Base-by-base conservation (phyloP, 2,329 filamentous ascomycete genomes). In the Cytospora leucostoma region DNA sequence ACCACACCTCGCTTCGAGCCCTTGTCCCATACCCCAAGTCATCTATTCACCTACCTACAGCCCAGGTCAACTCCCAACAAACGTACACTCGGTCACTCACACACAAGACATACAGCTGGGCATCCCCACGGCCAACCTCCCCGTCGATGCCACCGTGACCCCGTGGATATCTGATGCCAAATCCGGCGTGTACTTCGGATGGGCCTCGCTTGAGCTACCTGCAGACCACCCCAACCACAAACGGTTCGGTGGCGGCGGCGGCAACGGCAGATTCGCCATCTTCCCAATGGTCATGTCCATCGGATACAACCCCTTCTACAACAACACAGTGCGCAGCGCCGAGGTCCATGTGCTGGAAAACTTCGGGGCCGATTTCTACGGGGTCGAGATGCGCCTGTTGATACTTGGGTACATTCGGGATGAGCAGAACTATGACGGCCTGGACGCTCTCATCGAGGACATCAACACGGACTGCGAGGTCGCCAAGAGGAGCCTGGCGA, bases 231-330 rank as follows among this genome's bases (percentile, higher is more conserved):
- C 83, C 0, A 76, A 83, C 69, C 70, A 68, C 54, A 66, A 65
- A 13, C 34, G 66, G 50, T 21, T 58, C 59, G 65, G 65, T 65
- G 33, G 61, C 63, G 44, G 66, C 65, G 34, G 69, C 63, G 63
- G 35, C 38, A 34, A 61, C 4, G n/a, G 55, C 15, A 60, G 40
- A 67, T 74, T 67, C 67, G 65, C 54, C 52, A 80, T 95, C 62
- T 92, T 89, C 76, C 92, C 92, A 1, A 95, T 96, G 84, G 93
- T 96, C 68, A 91, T 97, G 88, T 92, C 88, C 66, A 94, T 97
- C 68, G 95, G 95, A 52, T 98, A 93, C 84, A 99, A 98, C 77
- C 95, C 95, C 0, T 98, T 93, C 78, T 99, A 97, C 84, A 93
- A 93, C 75, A 98, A 99, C 82, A 88, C 84, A 5, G 87, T 91